Evolutionary conservation across 495 filamentous ascomycete genomes (phyloP).

Genomic region (Echria macrotheca): DNA sequence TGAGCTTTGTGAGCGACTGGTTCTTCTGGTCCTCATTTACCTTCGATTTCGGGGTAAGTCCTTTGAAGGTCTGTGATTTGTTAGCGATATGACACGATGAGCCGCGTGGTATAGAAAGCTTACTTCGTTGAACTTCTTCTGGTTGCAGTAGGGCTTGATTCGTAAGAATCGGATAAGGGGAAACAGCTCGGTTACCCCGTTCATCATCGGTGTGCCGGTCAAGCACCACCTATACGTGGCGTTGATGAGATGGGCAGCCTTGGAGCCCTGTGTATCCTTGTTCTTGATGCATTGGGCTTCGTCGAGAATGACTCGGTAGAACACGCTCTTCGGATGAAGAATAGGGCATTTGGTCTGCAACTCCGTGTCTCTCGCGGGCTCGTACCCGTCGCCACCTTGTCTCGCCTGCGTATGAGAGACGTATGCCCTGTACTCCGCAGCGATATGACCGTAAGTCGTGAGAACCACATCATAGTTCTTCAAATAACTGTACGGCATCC

Average conservation of each 20-base stretch:
- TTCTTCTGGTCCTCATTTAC: constrained; percentile 26
- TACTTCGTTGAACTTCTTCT: constrained; percentile 53
- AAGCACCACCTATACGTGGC: constrained; percentile 74
- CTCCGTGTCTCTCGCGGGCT: constrained; percentile 16
- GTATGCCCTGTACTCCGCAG: constrained; percentile 57
- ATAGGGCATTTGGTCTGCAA: constrained; percentile 48
- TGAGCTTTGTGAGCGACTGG: constrained; percentile 64
- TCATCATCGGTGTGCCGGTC: constrained; percentile 95
- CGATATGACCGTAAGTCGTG: constrained; percentile 82
- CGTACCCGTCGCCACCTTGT: constrained; percentile 13
- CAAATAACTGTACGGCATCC: constrained; percentile 54
- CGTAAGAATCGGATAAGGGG: constrained; percentile 75
- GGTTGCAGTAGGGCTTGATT: constrained; percentile 72
- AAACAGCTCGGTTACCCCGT: constrained; percentile 75
- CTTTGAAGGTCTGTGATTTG: constrained; percentile 27
- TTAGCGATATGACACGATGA: no score
- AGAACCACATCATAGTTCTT: constrained; percentile 75
- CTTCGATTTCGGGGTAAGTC: constrained; percentile 27
- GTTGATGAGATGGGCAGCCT: constrained; percentile 56
- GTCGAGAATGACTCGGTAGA: constrained; percentile 83
- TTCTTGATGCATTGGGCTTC: constrained; percentile 97
- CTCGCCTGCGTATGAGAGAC: constrained; percentile 16
- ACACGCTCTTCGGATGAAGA: constrained; percentile 59
- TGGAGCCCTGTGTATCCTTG: constrained; percentile 58
- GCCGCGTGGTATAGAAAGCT: no score